These are phyloP conservation scores for Penicillium sp. DNA, from an alignment of 2,329 filamentous ascomycete species.

Conservation along the genomic window DNA sequence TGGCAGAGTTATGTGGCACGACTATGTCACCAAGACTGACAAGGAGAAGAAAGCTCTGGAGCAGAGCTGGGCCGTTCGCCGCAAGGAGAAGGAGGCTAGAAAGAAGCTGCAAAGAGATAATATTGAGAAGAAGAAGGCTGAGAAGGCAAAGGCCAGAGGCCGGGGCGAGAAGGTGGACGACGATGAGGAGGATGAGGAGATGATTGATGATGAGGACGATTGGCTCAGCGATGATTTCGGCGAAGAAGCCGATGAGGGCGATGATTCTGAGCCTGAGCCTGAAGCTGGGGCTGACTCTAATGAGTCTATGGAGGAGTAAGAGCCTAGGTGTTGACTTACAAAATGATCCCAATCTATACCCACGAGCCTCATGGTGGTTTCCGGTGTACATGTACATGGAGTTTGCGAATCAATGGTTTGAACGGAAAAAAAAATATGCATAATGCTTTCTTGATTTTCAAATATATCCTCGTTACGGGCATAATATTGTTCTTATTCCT, in stretches of 20 bases:
- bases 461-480: conserved; percentile 10
- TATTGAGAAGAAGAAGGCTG: conserved; percentile 78
- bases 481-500: background rate
- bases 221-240: conserved; percentile 55
- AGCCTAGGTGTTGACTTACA: background rate
- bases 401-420: conserved; percentile 7
- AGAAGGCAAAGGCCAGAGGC: conserved; percentile 52
- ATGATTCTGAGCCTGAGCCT: conserved; percentile 27
- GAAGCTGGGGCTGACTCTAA: conserved; percentile 30
- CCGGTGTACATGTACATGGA: conserved; percentile 18
- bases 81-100: conserved; percentile 82
- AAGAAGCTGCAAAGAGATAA: conserved; percentile 85
- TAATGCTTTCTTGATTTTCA: conserved; percentile 5
- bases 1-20: conserved; percentile 96
- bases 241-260: conserved; percentile 47
- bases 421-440: conserved; percentile 3
- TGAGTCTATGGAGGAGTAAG: conserved; percentile 43
- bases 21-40: conserved; percentile 82
- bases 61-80: conserved; percentile 77
- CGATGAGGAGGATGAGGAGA: conserved; percentile 53
- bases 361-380: conserved; percentile 15
- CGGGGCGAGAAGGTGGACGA: conserved; percentile 47
- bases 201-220: conserved; percentile 48
- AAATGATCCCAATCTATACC: conserved; percentile 16
- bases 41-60: conserved; percentile 78